phyloP scores from a whole-genome alignment of 345 rosid species.

The Leavenworthia alabamica region DNA sequence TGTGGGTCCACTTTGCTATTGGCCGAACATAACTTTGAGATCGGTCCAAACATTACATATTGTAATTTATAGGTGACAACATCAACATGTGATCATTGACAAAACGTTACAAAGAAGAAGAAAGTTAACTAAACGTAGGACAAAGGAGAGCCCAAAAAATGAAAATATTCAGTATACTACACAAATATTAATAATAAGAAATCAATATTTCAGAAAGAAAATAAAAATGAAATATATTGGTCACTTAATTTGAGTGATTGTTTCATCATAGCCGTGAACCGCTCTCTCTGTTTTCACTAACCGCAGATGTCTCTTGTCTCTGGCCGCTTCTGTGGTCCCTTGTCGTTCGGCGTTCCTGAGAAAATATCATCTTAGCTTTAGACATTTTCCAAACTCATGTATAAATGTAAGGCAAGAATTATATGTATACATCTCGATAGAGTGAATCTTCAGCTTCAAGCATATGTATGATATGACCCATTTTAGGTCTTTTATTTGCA shows the following conservation, averaged over 20 bases:
- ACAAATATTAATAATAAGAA: background rate
- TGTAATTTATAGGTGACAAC: background rate
- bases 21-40: slow-evolving; percentile 13
- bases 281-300: slow-evolving; percentile 20
- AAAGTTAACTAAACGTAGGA: slow-evolving; percentile 17
- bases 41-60: slow-evolving; percentile 18
- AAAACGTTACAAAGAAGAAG: slow-evolving; percentile 8
- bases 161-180: background rate
- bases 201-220: background rate
- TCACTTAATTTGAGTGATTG: background rate
- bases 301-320: slow-evolving; percentile 11
- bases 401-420: background rate
- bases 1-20: no score
- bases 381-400: background rate
- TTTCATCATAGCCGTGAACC: slow-evolving; percentile 21
- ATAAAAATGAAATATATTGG: background rate
- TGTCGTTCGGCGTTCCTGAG: slow-evolving; percentile 28
- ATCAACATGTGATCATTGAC: slow-evolving; percentile 19
- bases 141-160: slow-evolving; percentile 20
- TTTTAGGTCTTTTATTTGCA: slow-evolving; percentile 65
- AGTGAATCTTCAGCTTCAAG: slow-evolving; percentile 80
- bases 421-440: slow-evolving; percentile 42
- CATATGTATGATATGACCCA: slow-evolving; percentile 90
- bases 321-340: slow-evolving; percentile 28
- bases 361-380: background rate